A percentile compares a stretch with the other conserved stretches of the same genome.
These are phyloP conservation scores for Betula pendula DNA, from an alignment of 306 rosid genomes.

Conservation along the genomic window DNA sequence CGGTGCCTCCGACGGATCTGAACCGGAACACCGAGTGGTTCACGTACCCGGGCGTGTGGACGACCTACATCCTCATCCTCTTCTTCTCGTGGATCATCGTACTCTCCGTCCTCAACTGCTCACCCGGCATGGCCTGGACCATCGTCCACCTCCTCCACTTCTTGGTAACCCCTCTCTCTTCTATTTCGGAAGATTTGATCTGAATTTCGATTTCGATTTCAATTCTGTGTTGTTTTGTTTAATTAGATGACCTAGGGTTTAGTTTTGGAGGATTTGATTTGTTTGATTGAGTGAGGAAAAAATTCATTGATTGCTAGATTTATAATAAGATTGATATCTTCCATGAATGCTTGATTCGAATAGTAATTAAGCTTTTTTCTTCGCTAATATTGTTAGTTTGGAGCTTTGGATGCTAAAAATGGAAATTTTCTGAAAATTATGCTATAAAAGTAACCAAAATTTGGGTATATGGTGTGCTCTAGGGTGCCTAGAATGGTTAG, in stretches of 20 bases:
- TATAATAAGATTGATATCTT: neutral
- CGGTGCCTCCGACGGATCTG: constrained; percentile 48
- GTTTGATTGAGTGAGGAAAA: neutral
- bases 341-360: too few species aligned
- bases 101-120: constrained; percentile 38
- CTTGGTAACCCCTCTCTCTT: constrained; percentile 19
- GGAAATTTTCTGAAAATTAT: neutral
- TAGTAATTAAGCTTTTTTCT: too few species aligned
- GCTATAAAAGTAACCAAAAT: neutral
- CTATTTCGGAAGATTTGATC: neutral
- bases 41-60: constrained; percentile 50
- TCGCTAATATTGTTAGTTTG: too few species aligned
- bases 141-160: constrained; percentile 46
- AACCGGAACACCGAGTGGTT: constrained; percentile 54
- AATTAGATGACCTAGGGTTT: neutral
- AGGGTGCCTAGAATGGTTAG: neutral
- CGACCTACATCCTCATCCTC: constrained; percentile 40
- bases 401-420: too few species aligned
- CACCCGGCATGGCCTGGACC: constrained; percentile 51
- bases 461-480: neutral
- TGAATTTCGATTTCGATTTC: neutral
- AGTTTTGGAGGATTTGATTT: neutral
- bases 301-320: neutral
- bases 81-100: constrained; percentile 48
- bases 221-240: neutral